Evolutionary conservation across 495 filamentous ascomycete species (phyloP).

Genomic region (Sabuloglossum arenarium): DNA sequence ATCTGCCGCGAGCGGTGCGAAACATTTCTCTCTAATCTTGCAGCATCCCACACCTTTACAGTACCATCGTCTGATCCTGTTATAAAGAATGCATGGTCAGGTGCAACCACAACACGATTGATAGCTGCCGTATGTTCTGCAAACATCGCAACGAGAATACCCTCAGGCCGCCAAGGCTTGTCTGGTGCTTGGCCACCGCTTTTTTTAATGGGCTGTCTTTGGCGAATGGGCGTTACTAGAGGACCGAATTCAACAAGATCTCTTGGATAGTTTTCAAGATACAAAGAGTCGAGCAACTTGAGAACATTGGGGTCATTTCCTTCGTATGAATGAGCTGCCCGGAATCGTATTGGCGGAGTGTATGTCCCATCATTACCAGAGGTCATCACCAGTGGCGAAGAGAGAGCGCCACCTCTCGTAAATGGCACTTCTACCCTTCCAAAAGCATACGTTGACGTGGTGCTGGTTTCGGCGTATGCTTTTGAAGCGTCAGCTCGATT

Average conservation of each 20-base stretch:
- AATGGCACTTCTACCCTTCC: constrained; percentile 65
- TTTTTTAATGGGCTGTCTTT: constrained; percentile 41
- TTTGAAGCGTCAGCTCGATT: constrained; percentile 61
- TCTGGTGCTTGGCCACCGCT: constrained; percentile 22
- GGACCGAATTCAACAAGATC: constrained; percentile 67
- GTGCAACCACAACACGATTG: constrained; percentile 61
- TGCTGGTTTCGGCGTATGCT: constrained; percentile 64
- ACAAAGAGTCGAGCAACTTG: constrained; percentile 70
- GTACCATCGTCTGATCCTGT: constrained; percentile 84
- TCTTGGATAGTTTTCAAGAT: constrained; percentile 72
- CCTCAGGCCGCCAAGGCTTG: constrained; percentile 64
- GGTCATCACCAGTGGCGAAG: not conserved
- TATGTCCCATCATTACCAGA: not conserved
- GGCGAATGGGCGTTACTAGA: constrained; percentile 46
- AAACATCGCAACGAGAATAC: constrained; percentile 66
- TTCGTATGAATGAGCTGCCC: constrained; percentile 36
- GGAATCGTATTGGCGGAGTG: constrained; percentile 8
- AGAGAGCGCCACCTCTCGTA: constrained; percentile 15
- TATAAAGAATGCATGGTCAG: constrained; percentile 88
- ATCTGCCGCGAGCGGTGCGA: constrained; percentile 76
- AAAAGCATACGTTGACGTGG: constrained; percentile 59
- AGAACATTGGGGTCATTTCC: constrained; percentile 79
- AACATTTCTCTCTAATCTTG: constrained; percentile 72
- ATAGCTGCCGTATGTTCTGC: constrained; percentile 70
- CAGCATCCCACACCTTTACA: constrained; percentile 87